Conservation (phyloP, 202 grass and related monocot species). For the Sporobolus alterniflorus region DNA sequence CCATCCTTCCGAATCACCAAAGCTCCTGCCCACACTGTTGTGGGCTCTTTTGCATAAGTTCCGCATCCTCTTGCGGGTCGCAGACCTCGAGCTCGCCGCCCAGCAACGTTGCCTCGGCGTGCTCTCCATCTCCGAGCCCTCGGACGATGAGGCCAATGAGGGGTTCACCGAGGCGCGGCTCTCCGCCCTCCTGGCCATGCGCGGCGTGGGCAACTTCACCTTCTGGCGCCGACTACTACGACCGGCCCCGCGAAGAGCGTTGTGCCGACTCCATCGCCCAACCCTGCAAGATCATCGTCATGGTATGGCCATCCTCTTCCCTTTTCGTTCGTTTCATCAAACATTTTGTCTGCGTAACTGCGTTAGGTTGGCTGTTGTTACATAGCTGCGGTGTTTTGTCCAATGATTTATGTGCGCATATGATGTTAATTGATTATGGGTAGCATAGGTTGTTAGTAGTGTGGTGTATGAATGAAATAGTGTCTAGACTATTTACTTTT, state of each 20-base stretch:
- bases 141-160: background rate
- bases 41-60: too few relatives aligned
- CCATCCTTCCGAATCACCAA: too few relatives aligned
- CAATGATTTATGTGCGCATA: background rate
- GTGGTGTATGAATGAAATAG: background rate
- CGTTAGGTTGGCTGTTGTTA: conserved; percentile 4
- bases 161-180: conserved; percentile 56
- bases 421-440: background rate
- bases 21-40: too few relatives aligned
- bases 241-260: conserved; percentile 62
- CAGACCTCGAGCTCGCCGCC: conserved; percentile 57
- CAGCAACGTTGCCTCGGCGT: conserved; percentile 35
- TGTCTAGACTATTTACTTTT: background rate
- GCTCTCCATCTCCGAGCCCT: conserved; percentile 41
- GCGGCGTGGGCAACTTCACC: conserved; percentile 65
- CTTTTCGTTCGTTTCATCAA: conserved; percentile 48
- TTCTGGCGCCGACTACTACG: conserved; percentile 94
- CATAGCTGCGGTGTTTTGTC: background rate
- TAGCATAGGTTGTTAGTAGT: background rate
- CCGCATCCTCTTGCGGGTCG: conserved; percentile 62
- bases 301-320: conserved; percentile 50
- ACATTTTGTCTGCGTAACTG: conserved; percentile 10
- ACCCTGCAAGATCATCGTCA: conserved; percentile 95
- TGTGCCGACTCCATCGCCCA: conserved; percentile 61
- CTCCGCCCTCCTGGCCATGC: conserved; percentile 47